Evolutionary conservation across 352 stramenopile species (phyloP).

Genomic region (Phytophthora europaea): DNA sequence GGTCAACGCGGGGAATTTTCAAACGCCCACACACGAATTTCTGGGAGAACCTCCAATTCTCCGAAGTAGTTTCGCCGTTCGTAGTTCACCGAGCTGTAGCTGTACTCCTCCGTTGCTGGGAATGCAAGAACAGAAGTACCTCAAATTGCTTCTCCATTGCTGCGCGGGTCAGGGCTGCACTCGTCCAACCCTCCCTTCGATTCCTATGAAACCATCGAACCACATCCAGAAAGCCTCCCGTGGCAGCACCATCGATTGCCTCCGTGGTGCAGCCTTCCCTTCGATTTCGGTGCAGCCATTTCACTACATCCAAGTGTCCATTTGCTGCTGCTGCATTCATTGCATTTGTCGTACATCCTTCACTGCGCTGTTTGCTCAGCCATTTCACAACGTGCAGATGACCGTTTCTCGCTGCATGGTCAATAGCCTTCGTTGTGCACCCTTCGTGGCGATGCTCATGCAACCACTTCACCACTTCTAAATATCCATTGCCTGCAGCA

Average conservation of each 20-base stretch:
- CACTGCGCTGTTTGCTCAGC: neutral
- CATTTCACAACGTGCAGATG: neutral
- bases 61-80: neutral
- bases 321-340: neutral
- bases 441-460: neutral
- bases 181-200: neutral
- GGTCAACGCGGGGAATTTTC: neutral
- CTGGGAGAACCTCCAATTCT: neutral
- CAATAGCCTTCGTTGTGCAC: neutral
- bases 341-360: neutral
- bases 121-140: neutral
- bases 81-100: neutral
- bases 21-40: neutral
- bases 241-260: neutral
- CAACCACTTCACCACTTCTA: neutral
- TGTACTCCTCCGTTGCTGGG: neutral
- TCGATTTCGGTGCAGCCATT: neutral
- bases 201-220: neutral
- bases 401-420: neutral
- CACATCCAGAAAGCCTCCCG: neutral
- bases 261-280: neutral
- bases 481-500: neutral
- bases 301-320: neutral
- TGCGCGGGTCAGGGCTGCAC: neutral
- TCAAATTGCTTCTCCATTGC: neutral